These are phyloP conservation scores for Chaetomiaceae sp. DNA, from an alignment of 2,329 filamentous ascomycete species.

Conservation along the genomic window DNA sequence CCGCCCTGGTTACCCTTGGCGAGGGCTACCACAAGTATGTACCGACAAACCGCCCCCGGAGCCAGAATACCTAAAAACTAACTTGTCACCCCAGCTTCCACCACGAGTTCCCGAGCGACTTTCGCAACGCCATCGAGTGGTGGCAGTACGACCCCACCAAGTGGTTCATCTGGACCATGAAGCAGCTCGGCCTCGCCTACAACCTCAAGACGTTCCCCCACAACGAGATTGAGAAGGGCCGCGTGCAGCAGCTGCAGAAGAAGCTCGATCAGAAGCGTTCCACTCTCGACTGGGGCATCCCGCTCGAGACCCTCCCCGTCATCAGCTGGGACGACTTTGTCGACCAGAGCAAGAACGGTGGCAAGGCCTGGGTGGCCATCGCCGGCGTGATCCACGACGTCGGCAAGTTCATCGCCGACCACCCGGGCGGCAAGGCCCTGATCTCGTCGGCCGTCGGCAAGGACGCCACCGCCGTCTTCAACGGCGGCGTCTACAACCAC, in stretches of 20 bases:
- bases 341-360: slow-evolving; percentile 67
- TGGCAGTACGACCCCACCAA: slow-evolving; percentile 90
- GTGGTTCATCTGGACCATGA: slow-evolving; percentile 81
- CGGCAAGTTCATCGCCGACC: slow-evolving; percentile 76
- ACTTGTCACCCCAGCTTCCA: slow-evolving; percentile 52
- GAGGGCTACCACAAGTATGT: slow-evolving; percentile 72
- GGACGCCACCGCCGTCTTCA: slow-evolving; percentile 86
- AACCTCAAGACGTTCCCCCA: slow-evolving; percentile 85
- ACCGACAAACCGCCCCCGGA: background rate
- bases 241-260: slow-evolving; percentile 84
- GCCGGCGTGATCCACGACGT: slow-evolving; percentile 85
- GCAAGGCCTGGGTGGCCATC: slow-evolving; percentile 68
- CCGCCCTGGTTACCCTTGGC: slow-evolving; percentile 75
- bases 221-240: slow-evolving; percentile 91
- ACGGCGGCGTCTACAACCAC: slow-evolving; percentile 84
- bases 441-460: slow-evolving; percentile 78
- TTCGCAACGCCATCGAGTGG: slow-evolving; percentile 88
- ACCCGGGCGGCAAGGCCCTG: slow-evolving; percentile 84
- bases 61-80: background rate
- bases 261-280: slow-evolving; percentile 84
- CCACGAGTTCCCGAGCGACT: slow-evolving; percentile 89
- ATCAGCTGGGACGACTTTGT: slow-evolving; percentile 84
- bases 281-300: slow-evolving; percentile 78
- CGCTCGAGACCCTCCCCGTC: slow-evolving; percentile 78
- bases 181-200: slow-evolving; percentile 75